phyloP scores from a whole-genome alignment of 108 stramenopile species.

The Pseudonitzschia multiseries region DNA sequence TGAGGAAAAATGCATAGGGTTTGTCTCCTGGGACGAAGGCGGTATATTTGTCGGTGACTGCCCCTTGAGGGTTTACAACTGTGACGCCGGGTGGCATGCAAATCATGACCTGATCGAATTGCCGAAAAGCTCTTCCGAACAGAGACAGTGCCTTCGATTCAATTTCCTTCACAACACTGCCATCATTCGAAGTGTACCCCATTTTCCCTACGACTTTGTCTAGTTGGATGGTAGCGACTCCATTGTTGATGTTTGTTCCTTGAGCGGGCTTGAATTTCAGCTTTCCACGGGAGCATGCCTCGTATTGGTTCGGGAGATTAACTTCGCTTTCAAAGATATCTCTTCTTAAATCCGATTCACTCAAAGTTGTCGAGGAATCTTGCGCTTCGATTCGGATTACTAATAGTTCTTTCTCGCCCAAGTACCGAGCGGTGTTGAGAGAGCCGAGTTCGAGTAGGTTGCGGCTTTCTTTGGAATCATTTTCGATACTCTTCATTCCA shows the following conservation, averaged over 20 bases:
- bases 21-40: neutral
- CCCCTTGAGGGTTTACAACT: neutral
- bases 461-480: neutral
- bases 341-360: neutral
- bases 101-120: constrained; percentile 8
- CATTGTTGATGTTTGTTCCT: constrained; percentile 4
- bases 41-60: neutral
- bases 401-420: constrained; percentile 3
- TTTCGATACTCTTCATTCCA: neutral
- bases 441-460: neutral
- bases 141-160: neutral
- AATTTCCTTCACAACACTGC: neutral
- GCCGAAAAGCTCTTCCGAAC: neutral
- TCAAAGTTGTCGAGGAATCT: neutral
- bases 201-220: neutral
- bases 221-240: neutral
- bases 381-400: constrained; percentile 3
- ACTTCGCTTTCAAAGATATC: constrained; percentile 4
- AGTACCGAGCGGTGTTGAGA: neutral
- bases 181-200: neutral
- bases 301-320: neutral
- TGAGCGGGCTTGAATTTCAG: neutral
- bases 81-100: neutral
- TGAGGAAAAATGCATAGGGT: neutral
- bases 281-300: constrained; percentile 1